A percentile compares a stretch with the other conserved stretches of the same genome.
phyloP scores from a whole-genome alignment of 129 eudicot species.

The Arctium lappa region DNA sequence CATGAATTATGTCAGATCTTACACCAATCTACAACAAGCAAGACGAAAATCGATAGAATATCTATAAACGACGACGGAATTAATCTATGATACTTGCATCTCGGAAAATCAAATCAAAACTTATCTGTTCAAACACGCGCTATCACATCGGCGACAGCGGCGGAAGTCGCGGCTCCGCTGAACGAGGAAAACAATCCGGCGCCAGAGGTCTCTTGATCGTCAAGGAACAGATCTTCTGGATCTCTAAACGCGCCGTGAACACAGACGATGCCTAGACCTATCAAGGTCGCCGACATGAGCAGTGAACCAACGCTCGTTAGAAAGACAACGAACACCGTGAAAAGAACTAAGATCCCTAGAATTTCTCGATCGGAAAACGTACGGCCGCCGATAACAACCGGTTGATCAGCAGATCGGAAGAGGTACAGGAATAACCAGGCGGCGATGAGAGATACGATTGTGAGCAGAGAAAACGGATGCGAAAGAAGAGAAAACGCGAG shows the following conservation, averaged over 20 bases:
- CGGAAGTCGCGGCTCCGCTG: conserved; percentile 47
- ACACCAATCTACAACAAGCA: conserved; percentile 7
- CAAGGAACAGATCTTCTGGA: conserved; percentile 82
- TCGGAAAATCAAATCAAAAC: conserved; percentile 6
- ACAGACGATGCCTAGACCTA: conserved; percentile 58
- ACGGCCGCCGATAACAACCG: conserved; percentile 52
- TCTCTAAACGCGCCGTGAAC: conserved; percentile 83
- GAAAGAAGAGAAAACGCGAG: conserved; percentile 73
- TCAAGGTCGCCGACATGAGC: conserved; percentile 58
- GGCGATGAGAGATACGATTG: conserved; percentile 49
- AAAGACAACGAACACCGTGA: conserved; percentile 48
- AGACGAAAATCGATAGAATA: conserved; percentile 15
- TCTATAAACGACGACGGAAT: conserved; percentile 11
- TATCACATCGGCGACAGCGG: conserved; percentile 46
- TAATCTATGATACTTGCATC: conserved; percentile 18
- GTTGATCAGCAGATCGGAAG: conserved; percentile 74
- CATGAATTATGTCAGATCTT: conserved; percentile 15
- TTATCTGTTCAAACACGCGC: conserved; percentile 41
- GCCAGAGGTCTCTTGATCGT: conserved; percentile 57
- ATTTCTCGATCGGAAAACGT: conserved; percentile 64
- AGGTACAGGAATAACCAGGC: conserved; percentile 84
- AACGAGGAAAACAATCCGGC: conserved; percentile 51
- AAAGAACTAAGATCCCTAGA: conserved; percentile 38
- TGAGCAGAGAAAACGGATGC: conserved; percentile 65
- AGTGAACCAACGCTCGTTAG: conserved; percentile 70